Evolutionary conservation across 1,139 yeast species (phyloP).

Genomic region (Diutina mesorugosa): DNA sequence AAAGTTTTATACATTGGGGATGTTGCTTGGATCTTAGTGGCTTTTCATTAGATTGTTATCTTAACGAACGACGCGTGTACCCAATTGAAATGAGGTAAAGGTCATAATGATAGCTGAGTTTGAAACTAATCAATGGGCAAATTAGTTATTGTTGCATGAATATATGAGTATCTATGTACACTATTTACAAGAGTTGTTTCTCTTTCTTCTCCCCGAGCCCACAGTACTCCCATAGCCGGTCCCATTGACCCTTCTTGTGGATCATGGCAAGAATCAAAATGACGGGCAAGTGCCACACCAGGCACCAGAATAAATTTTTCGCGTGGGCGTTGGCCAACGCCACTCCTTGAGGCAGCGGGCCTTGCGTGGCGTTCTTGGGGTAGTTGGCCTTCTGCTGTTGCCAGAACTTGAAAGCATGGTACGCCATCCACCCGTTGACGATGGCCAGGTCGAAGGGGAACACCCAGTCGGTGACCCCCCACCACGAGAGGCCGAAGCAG

Average conservation of each 20-base stretch:
- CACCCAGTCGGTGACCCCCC: constrained; percentile 69
- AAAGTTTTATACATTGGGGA: no score
- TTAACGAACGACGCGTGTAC: no score
- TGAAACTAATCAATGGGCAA: no score
- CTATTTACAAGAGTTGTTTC: not conserved
- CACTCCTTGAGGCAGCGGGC: constrained; percentile 10
- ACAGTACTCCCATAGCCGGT: constrained; percentile 31
- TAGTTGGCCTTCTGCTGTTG: constrained; percentile 54
- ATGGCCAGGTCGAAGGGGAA: constrained; percentile 72
- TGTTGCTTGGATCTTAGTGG: no score
- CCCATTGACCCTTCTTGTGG: constrained; percentile 95
- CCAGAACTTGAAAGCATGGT: constrained; percentile 78
- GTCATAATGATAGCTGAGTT: no score
- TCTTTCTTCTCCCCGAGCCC: not conserved
- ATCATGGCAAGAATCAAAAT: constrained; percentile 83
- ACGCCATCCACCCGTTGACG: constrained; percentile 77
- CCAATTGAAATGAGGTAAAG: no score
- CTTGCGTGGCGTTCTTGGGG: constrained; percentile 12
- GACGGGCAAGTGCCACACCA: constrained; percentile 90
- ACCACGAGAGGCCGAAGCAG: constrained; percentile 73
- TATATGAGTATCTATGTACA: not conserved
- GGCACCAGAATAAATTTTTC: constrained; percentile 82
- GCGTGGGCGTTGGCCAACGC: constrained; percentile 56
- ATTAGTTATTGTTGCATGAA: not conserved
- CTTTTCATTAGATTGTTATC: no score